phyloP scores from a whole-genome alignment of 768 basidiomycete genomes.

The Asterophora parasitica region DNA sequence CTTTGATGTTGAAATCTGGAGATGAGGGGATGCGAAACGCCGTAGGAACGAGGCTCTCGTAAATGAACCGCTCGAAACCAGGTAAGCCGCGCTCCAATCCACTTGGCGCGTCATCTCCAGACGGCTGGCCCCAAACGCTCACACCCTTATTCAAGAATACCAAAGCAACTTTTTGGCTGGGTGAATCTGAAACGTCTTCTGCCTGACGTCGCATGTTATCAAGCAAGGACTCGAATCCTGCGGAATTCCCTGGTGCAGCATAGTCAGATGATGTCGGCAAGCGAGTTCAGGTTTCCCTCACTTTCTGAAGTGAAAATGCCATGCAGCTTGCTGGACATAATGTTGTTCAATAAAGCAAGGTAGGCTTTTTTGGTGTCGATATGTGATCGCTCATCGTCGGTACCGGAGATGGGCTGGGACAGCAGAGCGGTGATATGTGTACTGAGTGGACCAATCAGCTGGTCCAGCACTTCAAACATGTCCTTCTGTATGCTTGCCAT shows the following conservation, averaged over 20 bases:
- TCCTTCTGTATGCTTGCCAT: conserved; percentile 50
- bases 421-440: conserved; percentile 76
- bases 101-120: conserved; percentile 30
- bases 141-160: conserved; percentile 70
- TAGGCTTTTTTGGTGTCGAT: conserved; percentile 86
- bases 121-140: conserved; percentile 60
- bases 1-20: conserved; percentile 81
- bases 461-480: conserved; percentile 84
- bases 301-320: conserved; percentile 85
- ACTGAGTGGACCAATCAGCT: conserved; percentile 83
- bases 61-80: conserved; percentile 90
- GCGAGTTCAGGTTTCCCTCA: conserved; percentile 31
- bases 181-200: conserved; percentile 70
- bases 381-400: conserved; percentile 80
- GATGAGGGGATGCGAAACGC: conserved; percentile 79
- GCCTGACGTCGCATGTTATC: conserved; percentile 69
- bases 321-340: conserved; percentile 79
- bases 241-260: conserved; percentile 30
- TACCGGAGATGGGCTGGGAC: conserved; percentile 77
- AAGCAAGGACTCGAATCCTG: conserved; percentile 73
- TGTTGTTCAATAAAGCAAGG: conserved; percentile 71
- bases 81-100: conserved; percentile 48
- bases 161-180: conserved; percentile 75
- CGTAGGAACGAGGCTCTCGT: conserved; percentile 76
- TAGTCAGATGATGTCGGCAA: not conserved